These are phyloP conservation scores for Diatrype stigma DNA, from an alignment of 2,329 filamentous ascomycete genomes.

Conservation along the genomic window DNA sequence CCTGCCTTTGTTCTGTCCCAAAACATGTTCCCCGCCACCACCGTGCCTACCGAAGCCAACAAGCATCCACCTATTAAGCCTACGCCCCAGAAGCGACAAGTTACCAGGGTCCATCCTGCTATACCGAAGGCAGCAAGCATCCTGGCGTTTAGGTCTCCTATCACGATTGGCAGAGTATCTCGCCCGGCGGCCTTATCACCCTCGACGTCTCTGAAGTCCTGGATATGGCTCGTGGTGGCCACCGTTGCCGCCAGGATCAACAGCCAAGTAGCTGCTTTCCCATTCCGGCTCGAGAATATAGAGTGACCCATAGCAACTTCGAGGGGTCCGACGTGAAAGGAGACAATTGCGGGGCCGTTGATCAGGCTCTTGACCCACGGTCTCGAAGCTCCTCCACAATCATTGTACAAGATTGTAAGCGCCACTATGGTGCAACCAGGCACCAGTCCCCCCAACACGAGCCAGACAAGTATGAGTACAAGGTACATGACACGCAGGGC, in stretches of 20 bases:
- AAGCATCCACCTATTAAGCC: neutral
- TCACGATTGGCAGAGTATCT: constrained; percentile 6
- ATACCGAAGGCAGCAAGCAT: neutral
- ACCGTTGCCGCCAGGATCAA: constrained; percentile 3
- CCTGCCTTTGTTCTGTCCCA: neutral
- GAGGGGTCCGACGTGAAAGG: constrained; percentile 8
- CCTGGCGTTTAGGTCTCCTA: constrained; percentile 5
- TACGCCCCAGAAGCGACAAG: neutral
- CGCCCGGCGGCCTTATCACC: constrained; percentile 7
- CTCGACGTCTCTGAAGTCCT: constrained; percentile 11
- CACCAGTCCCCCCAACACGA: constrained; percentile 4
- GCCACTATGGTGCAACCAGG: constrained; percentile 3
- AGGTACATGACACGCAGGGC: constrained; percentile 7
- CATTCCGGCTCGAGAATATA: constrained; percentile 1
- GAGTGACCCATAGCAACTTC: constrained; percentile 7
- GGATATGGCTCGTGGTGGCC: constrained; percentile 3
- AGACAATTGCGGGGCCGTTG: constrained; percentile 6
- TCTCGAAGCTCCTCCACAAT: constrained; percentile 1
- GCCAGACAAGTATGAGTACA: neutral
- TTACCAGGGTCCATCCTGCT: neutral
- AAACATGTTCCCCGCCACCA: neutral
- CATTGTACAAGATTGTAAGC: constrained; percentile 8
- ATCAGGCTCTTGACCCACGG: constrained; percentile 7
- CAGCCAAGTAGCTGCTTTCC: constrained; percentile 3
- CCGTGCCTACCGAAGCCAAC: neutral